These are phyloP conservation scores for Ceriops tagal DNA, from an alignment of 345 rosid species.

Conservation along the genomic window DNA sequence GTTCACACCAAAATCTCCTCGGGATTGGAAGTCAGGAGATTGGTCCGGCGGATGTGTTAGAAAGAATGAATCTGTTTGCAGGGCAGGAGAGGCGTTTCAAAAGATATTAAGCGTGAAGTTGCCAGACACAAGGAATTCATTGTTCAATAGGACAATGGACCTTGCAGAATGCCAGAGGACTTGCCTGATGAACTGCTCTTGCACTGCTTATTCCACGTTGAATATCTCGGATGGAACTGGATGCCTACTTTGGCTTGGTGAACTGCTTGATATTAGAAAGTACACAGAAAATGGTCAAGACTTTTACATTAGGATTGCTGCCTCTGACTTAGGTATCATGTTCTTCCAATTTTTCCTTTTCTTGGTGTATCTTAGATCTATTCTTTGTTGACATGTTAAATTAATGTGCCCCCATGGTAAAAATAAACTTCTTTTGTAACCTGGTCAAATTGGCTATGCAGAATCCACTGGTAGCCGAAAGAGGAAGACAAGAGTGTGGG, in stretches of 20 bases:
- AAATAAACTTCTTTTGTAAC: neutral
- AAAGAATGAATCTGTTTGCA: slow-evolving; percentile 8
- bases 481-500: slow-evolving; percentile 18
- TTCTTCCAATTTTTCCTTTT: neutral
- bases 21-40: slow-evolving; percentile 12
- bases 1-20: neutral
- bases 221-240: slow-evolving; percentile 16
- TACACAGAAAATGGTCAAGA: slow-evolving; percentile 11
- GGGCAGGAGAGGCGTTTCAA: slow-evolving; percentile 12
- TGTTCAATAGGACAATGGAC: slow-evolving; percentile 8
- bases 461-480: neutral
- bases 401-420: neutral
- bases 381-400: too few relatives aligned
- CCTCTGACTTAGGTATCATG: slow-evolving; percentile 18
- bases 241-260: slow-evolving; percentile 19
- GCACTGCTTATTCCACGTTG: slow-evolving; percentile 15
- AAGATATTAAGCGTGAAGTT: slow-evolving; percentile 10
- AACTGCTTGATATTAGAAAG: slow-evolving; percentile 21
- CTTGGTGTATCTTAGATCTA: neutral
- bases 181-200: slow-evolving; percentile 14
- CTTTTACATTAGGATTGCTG: slow-evolving; percentile 13
- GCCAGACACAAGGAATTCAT: slow-evolving; percentile 11
- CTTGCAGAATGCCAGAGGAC: slow-evolving; percentile 7
- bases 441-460: neutral
- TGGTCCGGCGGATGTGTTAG: slow-evolving; percentile 13